Evolutionary conservation across 352 stramenopile species (phyloP).

Genomic region (Poterioochromonas sp.): DNA sequence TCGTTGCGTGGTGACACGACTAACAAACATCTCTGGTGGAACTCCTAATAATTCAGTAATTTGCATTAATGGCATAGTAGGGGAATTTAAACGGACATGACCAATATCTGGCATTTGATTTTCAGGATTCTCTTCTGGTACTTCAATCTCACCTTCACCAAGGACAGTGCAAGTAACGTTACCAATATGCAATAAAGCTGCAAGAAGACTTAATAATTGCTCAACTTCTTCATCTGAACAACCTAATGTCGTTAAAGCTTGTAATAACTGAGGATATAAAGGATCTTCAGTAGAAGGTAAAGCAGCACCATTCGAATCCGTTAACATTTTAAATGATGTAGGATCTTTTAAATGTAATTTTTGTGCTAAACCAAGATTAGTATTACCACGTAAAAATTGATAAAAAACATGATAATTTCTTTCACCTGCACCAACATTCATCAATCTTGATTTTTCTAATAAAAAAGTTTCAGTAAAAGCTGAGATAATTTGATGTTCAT

Average conservation of each 20-base stretch:
- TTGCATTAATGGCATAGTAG: background rate
- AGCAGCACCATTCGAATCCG: background rate
- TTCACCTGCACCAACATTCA: constrained; percentile 68
- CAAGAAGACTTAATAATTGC: constrained; percentile 41
- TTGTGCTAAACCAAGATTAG: background rate
- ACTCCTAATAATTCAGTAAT: background rate
- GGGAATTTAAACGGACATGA: constrained; percentile 2
- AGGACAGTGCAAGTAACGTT: constrained; percentile 43
- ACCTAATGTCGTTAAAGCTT: background rate
- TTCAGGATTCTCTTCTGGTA: background rate
- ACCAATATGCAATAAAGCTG: constrained; percentile 54
- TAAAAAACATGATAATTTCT: constrained; percentile 91
- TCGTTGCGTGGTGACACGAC: background rate
- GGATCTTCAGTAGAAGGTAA: background rate
- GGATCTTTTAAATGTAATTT: constrained; percentile 2
- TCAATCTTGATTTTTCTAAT: constrained; percentile 76
- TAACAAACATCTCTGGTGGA: background rate
- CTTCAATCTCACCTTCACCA: background rate
- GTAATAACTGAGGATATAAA: background rate
- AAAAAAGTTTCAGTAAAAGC: constrained; percentile 81
- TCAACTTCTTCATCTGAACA: constrained; percentile 36
- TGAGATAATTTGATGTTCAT: constrained; percentile 58
- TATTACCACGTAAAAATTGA: constrained; percentile 62
- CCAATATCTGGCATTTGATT: background rate
- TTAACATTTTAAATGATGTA: constrained; percentile 7